Conservation (phyloP, 2,329 filamentous ascomycete genomes). For the Colletotrichum spinosum region DNA sequence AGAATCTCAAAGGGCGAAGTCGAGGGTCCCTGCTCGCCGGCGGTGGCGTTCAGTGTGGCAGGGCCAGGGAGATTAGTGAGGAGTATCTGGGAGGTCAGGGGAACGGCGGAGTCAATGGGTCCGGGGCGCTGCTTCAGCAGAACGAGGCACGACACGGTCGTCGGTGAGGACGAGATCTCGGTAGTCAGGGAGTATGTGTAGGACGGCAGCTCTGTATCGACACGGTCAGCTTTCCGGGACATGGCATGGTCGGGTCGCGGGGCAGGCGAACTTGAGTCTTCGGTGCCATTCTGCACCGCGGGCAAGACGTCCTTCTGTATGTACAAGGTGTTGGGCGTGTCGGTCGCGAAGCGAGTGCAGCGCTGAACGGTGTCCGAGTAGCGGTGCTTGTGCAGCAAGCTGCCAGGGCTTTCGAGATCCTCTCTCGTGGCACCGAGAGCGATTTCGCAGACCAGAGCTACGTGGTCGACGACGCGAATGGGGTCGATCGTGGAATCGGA, state of each 20-base stretch:
- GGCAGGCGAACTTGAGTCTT: slow-evolving; percentile 39
- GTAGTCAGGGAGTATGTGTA: slow-evolving; percentile 85
- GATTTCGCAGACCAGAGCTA: slow-evolving; percentile 76
- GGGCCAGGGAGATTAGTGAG: slow-evolving; percentile 92
- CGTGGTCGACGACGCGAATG: slow-evolving; percentile 76
- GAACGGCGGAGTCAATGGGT: slow-evolving; percentile 85
- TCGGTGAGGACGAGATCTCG: slow-evolving; percentile 82
- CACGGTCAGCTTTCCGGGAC: slow-evolving; percentile 42
- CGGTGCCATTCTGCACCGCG: slow-evolving; percentile 60
- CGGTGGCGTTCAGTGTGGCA: slow-evolving; percentile 74
- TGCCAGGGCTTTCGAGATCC: slow-evolving; percentile 85
- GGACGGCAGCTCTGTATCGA: slow-evolving; percentile 53
- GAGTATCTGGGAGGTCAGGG: slow-evolving; percentile 89
- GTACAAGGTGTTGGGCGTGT: slow-evolving; percentile 89
- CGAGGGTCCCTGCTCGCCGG: slow-evolving; percentile 77
- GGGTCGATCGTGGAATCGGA: slow-evolving; percentile 73
- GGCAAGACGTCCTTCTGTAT: slow-evolving; percentile 83
- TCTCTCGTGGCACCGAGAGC: slow-evolving; percentile 79
- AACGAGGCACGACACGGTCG: slow-evolving; percentile 87
- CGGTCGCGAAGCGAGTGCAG: slow-evolving; percentile 89
- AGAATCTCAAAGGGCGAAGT: slow-evolving; percentile 91
- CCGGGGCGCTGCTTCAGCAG: slow-evolving; percentile 85
- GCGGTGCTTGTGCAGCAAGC: slow-evolving; percentile 79
- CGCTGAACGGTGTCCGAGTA: slow-evolving; percentile 85
- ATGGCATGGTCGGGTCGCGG: neutral